Conservation (phyloP, 2,329 filamentous ascomycete species). For the Fusarium sp. region DNA sequence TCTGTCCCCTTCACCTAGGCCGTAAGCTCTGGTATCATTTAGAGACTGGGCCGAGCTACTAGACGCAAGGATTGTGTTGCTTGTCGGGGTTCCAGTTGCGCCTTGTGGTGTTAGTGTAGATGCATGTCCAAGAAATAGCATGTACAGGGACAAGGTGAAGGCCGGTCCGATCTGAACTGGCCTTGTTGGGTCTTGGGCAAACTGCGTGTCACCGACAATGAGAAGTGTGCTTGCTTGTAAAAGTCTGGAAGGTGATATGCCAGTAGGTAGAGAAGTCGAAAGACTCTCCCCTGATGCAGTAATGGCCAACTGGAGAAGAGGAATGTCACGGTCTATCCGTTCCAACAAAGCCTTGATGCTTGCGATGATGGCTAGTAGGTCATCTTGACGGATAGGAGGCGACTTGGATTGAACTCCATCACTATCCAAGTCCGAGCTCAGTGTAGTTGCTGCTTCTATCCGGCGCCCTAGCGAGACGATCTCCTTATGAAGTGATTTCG, state of each 20-base stretch:
- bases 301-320: slow-evolving; percentile 92
- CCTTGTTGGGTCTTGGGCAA: slow-evolving; percentile 71
- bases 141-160: slow-evolving; percentile 91
- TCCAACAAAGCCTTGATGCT: slow-evolving; percentile 81
- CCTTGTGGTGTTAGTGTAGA: slow-evolving; percentile 43
- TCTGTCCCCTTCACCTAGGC: slow-evolving; percentile 59
- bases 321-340: slow-evolving; percentile 91
- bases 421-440: slow-evolving; percentile 63
- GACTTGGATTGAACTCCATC: slow-evolving; percentile 56
- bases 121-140: slow-evolving; percentile 89
- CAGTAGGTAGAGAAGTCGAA: slow-evolving; percentile 81
- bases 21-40: slow-evolving; percentile 36
- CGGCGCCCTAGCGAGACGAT: slow-evolving; percentile 84
- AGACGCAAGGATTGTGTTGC: neutral
- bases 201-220: slow-evolving; percentile 87
- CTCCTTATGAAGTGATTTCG: slow-evolving; percentile 84
- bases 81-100: neutral
- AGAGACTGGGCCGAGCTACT: neutral
- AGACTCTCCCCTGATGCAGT: slow-evolving; percentile 92
- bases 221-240: slow-evolving; percentile 94
- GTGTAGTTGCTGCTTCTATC: slow-evolving; percentile 75
- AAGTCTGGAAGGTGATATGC: slow-evolving; percentile 89
- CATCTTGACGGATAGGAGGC: slow-evolving; percentile 62
- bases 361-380: slow-evolving; percentile 76
- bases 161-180: slow-evolving; percentile 87